phyloP scores from a whole-genome alignment of 495 filamentous ascomycete species.

The Arthonia radiata region DNA sequence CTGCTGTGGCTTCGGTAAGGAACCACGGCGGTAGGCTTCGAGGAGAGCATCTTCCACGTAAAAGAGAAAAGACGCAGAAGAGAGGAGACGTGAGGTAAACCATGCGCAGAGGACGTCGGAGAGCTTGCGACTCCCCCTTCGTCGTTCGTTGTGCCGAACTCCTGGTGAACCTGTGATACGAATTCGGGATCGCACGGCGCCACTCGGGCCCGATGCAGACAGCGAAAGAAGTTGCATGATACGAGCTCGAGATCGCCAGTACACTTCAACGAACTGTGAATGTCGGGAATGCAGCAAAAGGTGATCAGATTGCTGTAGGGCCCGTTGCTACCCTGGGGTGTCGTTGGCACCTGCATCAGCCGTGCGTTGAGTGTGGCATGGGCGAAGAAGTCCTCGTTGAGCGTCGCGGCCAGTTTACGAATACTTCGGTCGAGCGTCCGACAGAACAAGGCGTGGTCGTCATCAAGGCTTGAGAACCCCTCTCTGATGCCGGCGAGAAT shows the following conservation, averaged over 20 bases:
- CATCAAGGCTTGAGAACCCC: too few species aligned
- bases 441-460: slow-evolving; percentile 23
- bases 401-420: slow-evolving; percentile 14
- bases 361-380: slow-evolving; percentile 23
- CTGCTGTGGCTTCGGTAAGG: too few species aligned
- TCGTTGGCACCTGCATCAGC: slow-evolving; percentile 10
- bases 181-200: too few species aligned
- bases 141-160: too few species aligned
- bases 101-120: too few species aligned
- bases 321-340: slow-evolving; percentile 1
- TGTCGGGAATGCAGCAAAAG: slow-evolving; percentile 29
- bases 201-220: slow-evolving; percentile 30
- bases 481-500: too few species aligned
- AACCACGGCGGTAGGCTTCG: too few species aligned
- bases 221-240: slow-evolving; percentile 30
- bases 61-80: too few species aligned
- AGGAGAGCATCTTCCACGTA: too few species aligned
- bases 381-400: slow-evolving; percentile 22
- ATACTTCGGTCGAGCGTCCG: slow-evolving; percentile 19
- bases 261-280: slow-evolving; percentile 18
- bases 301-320: slow-evolving; percentile 19
- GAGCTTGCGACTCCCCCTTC: too few species aligned
- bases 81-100: too few species aligned
- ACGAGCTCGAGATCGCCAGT: slow-evolving; percentile 16
- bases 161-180: too few species aligned